Evolutionary conservation across 768 basidiomycete genomes (phyloP).

Genomic region (Lentinula sp.): DNA sequence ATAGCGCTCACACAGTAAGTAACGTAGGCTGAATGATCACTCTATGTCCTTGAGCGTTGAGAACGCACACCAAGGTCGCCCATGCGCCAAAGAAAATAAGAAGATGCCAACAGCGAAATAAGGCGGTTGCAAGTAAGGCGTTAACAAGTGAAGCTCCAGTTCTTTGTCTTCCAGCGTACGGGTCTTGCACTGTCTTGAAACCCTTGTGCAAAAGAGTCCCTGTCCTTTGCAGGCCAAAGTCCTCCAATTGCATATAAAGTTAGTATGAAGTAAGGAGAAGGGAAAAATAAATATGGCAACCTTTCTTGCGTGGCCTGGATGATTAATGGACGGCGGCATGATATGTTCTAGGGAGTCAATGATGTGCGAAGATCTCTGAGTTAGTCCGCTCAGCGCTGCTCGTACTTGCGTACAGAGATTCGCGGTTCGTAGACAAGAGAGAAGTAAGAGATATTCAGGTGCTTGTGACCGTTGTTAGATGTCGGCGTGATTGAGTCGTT

Average conservation of each 20-base stretch:
- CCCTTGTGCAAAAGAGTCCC: constrained; percentile 6
- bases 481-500: too few species aligned
- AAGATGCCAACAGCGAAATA: constrained; percentile 13
- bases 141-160: constrained; percentile 11
- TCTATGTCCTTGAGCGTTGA: constrained; percentile 39
- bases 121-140: constrained; percentile 24
- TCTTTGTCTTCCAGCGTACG: constrained; percentile 7
- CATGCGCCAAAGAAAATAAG: constrained; percentile 58
- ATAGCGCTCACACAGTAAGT: constrained; percentile 55
- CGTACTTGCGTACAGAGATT: too few species aligned
- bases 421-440: too few species aligned
- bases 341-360: not conserved
- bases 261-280: not conserved
- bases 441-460: too few species aligned
- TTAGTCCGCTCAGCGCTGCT: too few species aligned
- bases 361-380: not conserved
- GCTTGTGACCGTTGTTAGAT: too few species aligned
- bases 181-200: constrained; percentile 6
- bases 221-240: not conserved
- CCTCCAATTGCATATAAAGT: not conserved
- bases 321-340: not conserved
- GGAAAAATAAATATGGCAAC: not conserved
- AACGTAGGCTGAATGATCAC: constrained; percentile 45
- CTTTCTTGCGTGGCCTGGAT: not conserved
- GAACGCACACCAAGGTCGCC: constrained; percentile 50